Evolutionary conservation across 2,329 filamentous ascomycete species (phyloP).

Genomic region (Phialophora verrucosa): DNA sequence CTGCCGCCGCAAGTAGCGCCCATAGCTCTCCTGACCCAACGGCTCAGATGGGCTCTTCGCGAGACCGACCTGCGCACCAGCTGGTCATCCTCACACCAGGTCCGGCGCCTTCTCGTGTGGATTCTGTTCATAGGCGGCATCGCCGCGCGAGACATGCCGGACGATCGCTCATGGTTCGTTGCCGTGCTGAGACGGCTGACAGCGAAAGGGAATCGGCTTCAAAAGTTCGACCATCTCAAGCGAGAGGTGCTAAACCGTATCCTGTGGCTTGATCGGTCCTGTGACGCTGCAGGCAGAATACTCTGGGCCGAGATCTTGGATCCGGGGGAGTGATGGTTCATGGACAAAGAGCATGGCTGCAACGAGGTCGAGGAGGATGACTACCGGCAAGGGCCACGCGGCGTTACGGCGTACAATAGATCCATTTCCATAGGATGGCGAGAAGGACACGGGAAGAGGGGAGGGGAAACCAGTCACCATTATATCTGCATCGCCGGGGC

Average conservation of each 20-base stretch:
- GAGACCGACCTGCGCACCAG: constrained; percentile 16
- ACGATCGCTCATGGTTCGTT: constrained; percentile 19
- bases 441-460: not conserved
- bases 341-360: not conserved
- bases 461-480: not conserved
- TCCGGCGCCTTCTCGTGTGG: constrained; percentile 16
- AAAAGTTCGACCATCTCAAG: constrained; percentile 19
- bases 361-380: not conserved
- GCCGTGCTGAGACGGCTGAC: constrained; percentile 13
- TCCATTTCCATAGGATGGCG: not conserved
- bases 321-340: not conserved
- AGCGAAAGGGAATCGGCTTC: not conserved
- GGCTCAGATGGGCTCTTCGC: constrained; percentile 16
- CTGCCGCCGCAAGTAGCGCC: constrained; percentile 10
- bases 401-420: not conserved
- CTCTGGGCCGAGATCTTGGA: constrained; percentile 15
- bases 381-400: not conserved
- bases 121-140: constrained; percentile 12
- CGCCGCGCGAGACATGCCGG: constrained; percentile 13
- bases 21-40: not conserved
- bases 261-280: constrained; percentile 20
- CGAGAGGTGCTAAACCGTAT: constrained; percentile 11
- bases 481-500: not conserved
- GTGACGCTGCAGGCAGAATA: constrained; percentile 14
- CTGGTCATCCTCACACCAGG: constrained; percentile 16